phyloP scores from a whole-genome alignment of 768 basidiomycete species.

The Antrodiella citrinella region DNA sequence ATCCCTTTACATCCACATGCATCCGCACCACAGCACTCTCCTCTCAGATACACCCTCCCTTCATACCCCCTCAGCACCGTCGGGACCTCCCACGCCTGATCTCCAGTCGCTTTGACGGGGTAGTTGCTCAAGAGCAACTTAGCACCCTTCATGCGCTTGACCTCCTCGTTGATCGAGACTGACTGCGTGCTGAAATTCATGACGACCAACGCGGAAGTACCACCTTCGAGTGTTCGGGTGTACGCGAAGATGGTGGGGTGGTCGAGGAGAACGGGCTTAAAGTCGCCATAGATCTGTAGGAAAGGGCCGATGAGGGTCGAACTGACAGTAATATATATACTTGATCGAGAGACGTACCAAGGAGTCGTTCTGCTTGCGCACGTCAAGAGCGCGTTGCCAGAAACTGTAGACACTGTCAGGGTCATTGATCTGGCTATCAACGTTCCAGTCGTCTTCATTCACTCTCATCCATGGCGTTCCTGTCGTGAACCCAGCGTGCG shows the following conservation, averaged over 20 bases:
- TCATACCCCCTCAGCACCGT: not conserved
- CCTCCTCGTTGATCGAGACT: not conserved
- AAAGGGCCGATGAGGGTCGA: not conserved
- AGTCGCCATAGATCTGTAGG: constrained; percentile 52
- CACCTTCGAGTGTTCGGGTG: constrained; percentile 29
- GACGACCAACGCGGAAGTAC: constrained; percentile 28
- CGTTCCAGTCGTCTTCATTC: constrained; percentile 63
- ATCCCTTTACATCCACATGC: not conserved
- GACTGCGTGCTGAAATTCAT: constrained; percentile 35
- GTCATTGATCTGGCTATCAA: constrained; percentile 36
- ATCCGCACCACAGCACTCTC: not conserved
- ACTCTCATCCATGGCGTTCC: constrained; percentile 70
- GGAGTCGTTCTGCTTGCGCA: constrained; percentile 47
- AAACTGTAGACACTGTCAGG: constrained; percentile 48
- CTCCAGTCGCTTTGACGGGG: not conserved
- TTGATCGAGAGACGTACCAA: constrained; percentile 33
- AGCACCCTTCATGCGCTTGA: not conserved
- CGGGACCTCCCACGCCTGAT: not conserved
- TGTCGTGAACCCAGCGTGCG: constrained; percentile 57
- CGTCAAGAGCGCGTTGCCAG: constrained; percentile 46
- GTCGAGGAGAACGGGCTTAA: constrained; percentile 35
- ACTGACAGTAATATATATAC: not conserved
- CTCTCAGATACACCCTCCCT: not conserved
- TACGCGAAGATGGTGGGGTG: constrained; percentile 52
- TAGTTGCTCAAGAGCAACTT: constrained; percentile 3